phyloP scores from a whole-genome alignment of 1,284 basidiomycete genomes.

The Ustilago lituana region DNA sequence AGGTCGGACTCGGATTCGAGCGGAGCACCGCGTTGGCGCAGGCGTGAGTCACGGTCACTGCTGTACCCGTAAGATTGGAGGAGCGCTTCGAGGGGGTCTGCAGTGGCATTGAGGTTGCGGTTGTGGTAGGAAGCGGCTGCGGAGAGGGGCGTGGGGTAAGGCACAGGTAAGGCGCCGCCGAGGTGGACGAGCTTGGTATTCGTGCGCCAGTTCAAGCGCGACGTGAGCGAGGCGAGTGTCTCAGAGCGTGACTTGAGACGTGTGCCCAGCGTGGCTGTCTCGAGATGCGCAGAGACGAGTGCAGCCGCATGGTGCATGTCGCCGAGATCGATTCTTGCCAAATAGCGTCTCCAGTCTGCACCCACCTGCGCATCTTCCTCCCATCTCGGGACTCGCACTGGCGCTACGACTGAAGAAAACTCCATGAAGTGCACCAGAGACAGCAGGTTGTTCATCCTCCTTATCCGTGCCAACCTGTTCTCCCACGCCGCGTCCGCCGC shows the following conservation, averaged over 20 bases:
- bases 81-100: conserved; percentile 57
- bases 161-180: conserved; percentile 56
- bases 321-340: conserved; percentile 25
- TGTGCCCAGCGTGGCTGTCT: conserved; percentile 59
- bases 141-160: conserved; percentile 41
- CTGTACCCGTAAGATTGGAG: conserved; percentile 54
- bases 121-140: neutral
- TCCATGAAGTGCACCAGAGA: conserved; percentile 41
- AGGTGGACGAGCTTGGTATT: conserved; percentile 61
- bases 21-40: conserved; percentile 24
- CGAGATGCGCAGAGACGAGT: conserved; percentile 54
- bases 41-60: conserved; percentile 13
- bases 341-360: conserved; percentile 15
- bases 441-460: conserved; percentile 56
- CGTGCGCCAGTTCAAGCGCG: conserved; percentile 59
- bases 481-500: conserved; percentile 10
- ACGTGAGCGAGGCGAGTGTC: conserved; percentile 41
- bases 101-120: neutral
- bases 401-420: conserved; percentile 42
- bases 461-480: conserved; percentile 30
- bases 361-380: conserved; percentile 15
- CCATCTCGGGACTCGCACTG: conserved; percentile 32
- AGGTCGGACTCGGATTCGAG: conserved; percentile 34
- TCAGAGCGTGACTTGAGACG: conserved; percentile 44
- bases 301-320: conserved; percentile 55